Evolutionary conservation across 306 rosid species (phyloP), one percentile per base, ranked within the genome.

Genomic region (Castanea crenata): DNA sequence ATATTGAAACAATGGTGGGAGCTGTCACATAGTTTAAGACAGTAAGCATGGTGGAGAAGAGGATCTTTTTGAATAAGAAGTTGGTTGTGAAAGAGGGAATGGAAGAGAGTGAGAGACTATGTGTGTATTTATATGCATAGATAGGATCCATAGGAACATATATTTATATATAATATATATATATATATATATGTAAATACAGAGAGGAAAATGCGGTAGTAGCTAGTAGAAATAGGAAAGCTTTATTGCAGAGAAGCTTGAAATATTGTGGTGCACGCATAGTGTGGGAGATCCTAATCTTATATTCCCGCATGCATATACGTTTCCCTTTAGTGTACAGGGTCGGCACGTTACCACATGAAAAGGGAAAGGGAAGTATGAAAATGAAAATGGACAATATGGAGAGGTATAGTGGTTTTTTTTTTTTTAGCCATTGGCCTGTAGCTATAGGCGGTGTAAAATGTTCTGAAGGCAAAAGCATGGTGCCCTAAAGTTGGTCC

Each of bases 291-390:
- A 69, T 18, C 76, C 70, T 71, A 71, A 81, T 79, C 81, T 83
- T 83, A 86, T 89, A 92, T 88, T 91, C 97, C 93, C 97, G 97
- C 98, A 90, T 94, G 98, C 97, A 83, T 75, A 69, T 75, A 69
- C 69, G 81, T 77, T 85, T 90, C 79, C 75, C 86, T 90, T 84
- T 87, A 80, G 76, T 87, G 90, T 62, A 74, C 91, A 90, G 90
- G 83, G 81, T 0, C 21, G 87, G 94, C 97, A 93, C 97, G 88
- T 84, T 90, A 86, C 86, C 91, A 83, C 86, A 87, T 20, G 77
- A 27, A 71, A 75, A 88, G 78, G 78, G 41, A 57, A 80, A 74
- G 61, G 83, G 61, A 25, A 15, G 57, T 75, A 82, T 69, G 81
- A 61, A 61, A 16, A 56, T 71, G 64, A 79, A 35, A 71, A 85